Evolutionary conservation across 306 rosid species (phyloP).

Genomic region (Gastrolobium bilobum): DNA sequence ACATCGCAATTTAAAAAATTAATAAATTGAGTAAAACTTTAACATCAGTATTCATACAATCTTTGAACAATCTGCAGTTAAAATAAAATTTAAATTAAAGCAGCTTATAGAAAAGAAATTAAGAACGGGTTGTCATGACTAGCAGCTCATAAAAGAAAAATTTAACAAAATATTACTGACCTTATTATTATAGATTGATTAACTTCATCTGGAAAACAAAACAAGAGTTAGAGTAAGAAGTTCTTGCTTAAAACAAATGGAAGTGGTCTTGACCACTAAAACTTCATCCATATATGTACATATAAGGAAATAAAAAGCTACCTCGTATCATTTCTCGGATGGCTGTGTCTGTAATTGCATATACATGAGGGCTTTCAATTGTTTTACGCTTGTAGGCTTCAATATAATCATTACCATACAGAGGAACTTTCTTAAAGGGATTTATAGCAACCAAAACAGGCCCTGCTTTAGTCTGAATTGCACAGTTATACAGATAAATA

Average conservation of each 20-base stretch:
- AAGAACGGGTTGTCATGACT: neutral
- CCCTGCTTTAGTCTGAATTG: slow-evolving; percentile 88
- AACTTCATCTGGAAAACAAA: slow-evolving; percentile 83
- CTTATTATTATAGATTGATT: slow-evolving; percentile 95
- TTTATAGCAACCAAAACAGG: slow-evolving; percentile 97
- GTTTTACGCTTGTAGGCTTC: slow-evolving; percentile 84
- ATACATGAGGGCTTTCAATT: slow-evolving; percentile 87
- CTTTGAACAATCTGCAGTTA: neutral
- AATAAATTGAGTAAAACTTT: neutral
- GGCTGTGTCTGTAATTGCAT: slow-evolving; percentile 94
- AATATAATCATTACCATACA: slow-evolving; percentile 84
- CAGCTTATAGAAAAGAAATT: slow-evolving; percentile 21
- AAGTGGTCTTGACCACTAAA: slow-evolving; percentile 42
- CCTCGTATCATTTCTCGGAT: slow-evolving; percentile 94
- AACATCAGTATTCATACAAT: slow-evolving; percentile 5
- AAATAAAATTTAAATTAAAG: slow-evolving; percentile 6
- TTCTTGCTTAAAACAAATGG: slow-evolving; percentile 43
- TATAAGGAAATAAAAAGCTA: slow-evolving; percentile 38
- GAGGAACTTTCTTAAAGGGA: slow-evolving; percentile 89
- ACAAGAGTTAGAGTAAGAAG: slow-evolving; percentile 46
- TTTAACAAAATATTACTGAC: slow-evolving; percentile 53
- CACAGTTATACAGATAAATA: slow-evolving; percentile 44
- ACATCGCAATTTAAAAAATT: slow-evolving; percentile 2
- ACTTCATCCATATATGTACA: neutral
- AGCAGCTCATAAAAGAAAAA: slow-evolving; percentile 22